These are phyloP conservation scores for Penicillium lagena DNA, from an alignment of 495 filamentous ascomycete genomes.

Conservation along the genomic window DNA sequence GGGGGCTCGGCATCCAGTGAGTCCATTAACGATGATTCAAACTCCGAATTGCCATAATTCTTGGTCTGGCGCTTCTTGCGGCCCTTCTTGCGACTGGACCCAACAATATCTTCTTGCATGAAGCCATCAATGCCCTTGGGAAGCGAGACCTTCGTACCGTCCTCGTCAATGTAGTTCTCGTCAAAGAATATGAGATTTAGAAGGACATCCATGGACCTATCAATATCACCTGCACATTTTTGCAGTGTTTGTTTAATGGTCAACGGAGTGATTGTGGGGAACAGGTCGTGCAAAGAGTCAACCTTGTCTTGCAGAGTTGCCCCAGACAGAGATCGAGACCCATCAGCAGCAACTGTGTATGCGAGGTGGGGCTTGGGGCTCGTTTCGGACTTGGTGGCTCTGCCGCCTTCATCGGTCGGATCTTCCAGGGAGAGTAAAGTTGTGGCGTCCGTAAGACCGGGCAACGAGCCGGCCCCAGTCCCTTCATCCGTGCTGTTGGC, in stretches of 20 bases:
- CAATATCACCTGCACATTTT: conserved; percentile 55
- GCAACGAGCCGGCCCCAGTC: too few relatives aligned
- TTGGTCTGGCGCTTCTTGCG: conserved; percentile 35
- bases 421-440: too few relatives aligned
- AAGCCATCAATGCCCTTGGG: conserved; percentile 81
- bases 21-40: too few relatives aligned
- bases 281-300: conserved; percentile 55
- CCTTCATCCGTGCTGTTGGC: conserved; percentile 3
- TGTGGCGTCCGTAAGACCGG: too few relatives aligned
- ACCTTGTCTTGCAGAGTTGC: conserved; percentile 52
- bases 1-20: background rate
- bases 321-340: conserved; percentile 34
- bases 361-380: conserved; percentile 2
- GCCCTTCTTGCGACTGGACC: conserved; percentile 29
- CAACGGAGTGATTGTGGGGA: conserved; percentile 56
- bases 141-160: conserved; percentile 33
- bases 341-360: conserved; percentile 28
- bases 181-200: conserved; percentile 70
- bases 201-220: conserved; percentile 73
- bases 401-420: background rate
- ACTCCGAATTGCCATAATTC: background rate
- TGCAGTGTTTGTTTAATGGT: conserved; percentile 59
- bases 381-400: background rate
- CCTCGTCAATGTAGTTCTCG: conserved; percentile 32
- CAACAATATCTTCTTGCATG: conserved; percentile 34